Conservation (phyloP, 495 filamentous ascomycete genomes). For the Chaetomium cochliodes region DNA sequence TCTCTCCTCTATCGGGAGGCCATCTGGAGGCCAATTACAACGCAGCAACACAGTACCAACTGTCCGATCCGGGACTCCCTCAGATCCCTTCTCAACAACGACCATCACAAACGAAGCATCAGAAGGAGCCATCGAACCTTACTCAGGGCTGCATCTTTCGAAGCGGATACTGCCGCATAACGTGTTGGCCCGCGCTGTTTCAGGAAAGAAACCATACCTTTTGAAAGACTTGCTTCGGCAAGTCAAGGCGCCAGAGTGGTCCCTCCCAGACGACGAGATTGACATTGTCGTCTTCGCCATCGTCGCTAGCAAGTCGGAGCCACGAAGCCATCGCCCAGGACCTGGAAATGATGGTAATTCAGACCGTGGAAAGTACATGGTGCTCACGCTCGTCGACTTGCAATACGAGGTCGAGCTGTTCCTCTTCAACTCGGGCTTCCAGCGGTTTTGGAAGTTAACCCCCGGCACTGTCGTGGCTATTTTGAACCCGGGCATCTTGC, state of each 20-base stretch:
- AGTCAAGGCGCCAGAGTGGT: constrained; percentile 80
- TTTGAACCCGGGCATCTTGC: constrained; percentile 89
- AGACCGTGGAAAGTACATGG: constrained; percentile 81
- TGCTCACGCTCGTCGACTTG: constrained; percentile 79
- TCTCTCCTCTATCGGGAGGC: constrained; percentile 45
- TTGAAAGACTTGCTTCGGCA: constrained; percentile 79
- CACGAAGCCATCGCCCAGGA: constrained; percentile 63
- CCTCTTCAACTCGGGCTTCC: constrained; percentile 87
- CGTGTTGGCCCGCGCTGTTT: constrained; percentile 69
- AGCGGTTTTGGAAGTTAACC: constrained; percentile 84
- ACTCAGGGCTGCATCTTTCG: constrained; percentile 79
- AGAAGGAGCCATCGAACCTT: constrained; percentile 70
- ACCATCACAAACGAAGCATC: constrained; percentile 15
- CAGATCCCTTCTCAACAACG: constrained; percentile 14
- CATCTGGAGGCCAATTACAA: constrained; percentile 35
- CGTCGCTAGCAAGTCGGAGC: constrained; percentile 81
- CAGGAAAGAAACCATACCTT: constrained; percentile 70
- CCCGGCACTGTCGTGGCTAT: constrained; percentile 87
- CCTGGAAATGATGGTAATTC: constrained; percentile 53
- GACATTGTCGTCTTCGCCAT: constrained; percentile 88
- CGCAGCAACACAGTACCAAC: constrained; percentile 56
- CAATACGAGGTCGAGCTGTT: constrained; percentile 90
- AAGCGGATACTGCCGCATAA: constrained; percentile 83
- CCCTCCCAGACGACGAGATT: constrained; percentile 76
- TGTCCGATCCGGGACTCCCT: constrained; percentile 31